A percentile compares a stretch with the other conserved stretches of the same genome.
Conservation (phyloP, 179 eudicot species). For the Heliamphora ciliata region DNA sequence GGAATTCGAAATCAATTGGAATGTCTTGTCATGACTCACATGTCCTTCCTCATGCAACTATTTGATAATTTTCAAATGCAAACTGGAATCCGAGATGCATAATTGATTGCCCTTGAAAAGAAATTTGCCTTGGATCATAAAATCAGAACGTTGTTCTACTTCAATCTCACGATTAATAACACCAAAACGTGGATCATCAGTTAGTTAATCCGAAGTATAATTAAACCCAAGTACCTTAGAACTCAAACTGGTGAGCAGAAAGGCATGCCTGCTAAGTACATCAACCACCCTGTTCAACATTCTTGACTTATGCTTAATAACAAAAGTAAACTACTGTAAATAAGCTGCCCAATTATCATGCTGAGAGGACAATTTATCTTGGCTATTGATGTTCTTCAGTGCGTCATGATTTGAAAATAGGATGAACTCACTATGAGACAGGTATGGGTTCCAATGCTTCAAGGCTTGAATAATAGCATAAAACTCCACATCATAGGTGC, state of each 20-base stretch:
- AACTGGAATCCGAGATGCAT: background rate
- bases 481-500: constrained; percentile 2
- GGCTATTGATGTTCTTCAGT: background rate
- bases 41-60: background rate
- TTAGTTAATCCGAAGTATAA: background rate
- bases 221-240: background rate
- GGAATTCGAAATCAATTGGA: background rate
- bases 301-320: background rate
- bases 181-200: background rate
- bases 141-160: background rate
- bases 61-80: background rate
- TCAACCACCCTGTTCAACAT: background rate
- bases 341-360: background rate
- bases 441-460: background rate
- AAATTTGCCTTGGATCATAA: too few species aligned
- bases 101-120: background rate
- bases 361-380: background rate
- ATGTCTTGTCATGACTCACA: background rate
- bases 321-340: background rate
- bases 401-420: background rate
- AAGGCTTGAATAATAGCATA: background rate
- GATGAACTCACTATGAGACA: background rate
- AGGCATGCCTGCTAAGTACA: background rate
- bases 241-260: background rate
- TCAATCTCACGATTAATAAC: background rate